Evolutionary conservation across 129 eudicot species (phyloP).

Genomic region (Arctium minus): DNA sequence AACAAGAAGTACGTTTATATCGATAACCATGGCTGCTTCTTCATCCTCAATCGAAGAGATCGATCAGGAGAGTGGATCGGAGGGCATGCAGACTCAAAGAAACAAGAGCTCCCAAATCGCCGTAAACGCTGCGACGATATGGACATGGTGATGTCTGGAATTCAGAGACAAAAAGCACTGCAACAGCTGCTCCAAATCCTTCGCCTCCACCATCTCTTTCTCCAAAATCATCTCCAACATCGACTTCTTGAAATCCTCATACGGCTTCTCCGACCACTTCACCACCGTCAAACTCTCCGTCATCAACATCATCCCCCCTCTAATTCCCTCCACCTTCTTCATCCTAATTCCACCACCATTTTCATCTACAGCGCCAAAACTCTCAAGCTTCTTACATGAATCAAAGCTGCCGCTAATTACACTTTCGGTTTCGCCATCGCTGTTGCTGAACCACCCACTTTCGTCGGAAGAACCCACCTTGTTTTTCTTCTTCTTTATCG

Average conservation of each 20-base stretch:
- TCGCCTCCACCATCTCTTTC: constrained; percentile 57
- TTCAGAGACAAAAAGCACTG: constrained; percentile 61
- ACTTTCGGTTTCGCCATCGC: constrained; percentile 26
- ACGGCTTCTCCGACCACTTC: constrained; percentile 61
- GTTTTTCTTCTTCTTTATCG: neutral
- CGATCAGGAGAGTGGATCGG: too few species aligned
- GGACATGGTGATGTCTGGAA: constrained; percentile 51
- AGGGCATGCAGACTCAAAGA: neutral
- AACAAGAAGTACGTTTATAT: too few species aligned
- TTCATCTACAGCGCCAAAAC: neutral
- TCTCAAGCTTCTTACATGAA: constrained; percentile 11
- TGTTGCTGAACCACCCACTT: constrained; percentile 30
- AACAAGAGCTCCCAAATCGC: constrained; percentile 59
- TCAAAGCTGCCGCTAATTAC: constrained; percentile 15
- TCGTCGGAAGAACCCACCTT: constrained; percentile 13
- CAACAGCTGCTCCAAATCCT: constrained; percentile 62
- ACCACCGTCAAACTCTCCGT: constrained; percentile 57
- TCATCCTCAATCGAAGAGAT: neutral
- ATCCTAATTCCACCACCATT: neutral
- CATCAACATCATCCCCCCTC: constrained; percentile 42
- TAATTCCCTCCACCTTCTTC: constrained; percentile 20
- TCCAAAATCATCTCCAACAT: constrained; percentile 79
- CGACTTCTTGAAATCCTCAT: constrained; percentile 72
- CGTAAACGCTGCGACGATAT: constrained; percentile 59
- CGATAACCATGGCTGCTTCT: neutral